These are phyloP conservation scores for Chrysanthemum lavandulifolium DNA, from an alignment of 129 eudicot species.

Conservation along the genomic window DNA sequence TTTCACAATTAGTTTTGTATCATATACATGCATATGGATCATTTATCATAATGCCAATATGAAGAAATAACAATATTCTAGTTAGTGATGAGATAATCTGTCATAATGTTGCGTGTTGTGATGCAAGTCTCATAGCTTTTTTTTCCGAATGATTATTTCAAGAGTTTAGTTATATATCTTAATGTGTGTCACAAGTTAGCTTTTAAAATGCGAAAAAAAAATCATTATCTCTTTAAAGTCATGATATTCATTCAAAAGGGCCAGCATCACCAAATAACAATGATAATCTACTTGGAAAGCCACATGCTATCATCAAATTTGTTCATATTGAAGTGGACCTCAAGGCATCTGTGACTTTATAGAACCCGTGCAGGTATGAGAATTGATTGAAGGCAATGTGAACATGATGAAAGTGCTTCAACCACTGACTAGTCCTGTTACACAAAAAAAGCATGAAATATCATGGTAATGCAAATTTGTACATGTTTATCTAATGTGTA, in stretches of 20 bases:
- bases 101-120: neutral
- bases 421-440: conserved; percentile 18
- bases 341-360: conserved; percentile 35
- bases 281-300: conserved; percentile 29
- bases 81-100: neutral
- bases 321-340: conserved; percentile 35
- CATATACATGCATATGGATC: neutral
- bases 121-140: neutral
- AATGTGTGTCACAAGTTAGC: conserved; percentile 15
- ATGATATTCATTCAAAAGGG: conserved; percentile 15
- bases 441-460: conserved; percentile 7
- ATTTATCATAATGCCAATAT: neutral
- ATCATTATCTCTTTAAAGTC: conserved; percentile 2
- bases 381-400: conserved; percentile 24
- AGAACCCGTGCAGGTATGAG: conserved; percentile 23
- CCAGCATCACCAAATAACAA: conserved; percentile 23
- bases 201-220: conserved; percentile 16
- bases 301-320: conserved; percentile 36
- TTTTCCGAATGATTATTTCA: neutral
- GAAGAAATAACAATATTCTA: conserved; percentile 2
- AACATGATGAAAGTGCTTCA: conserved; percentile 22
- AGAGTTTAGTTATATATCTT: neutral
- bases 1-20: neutral
- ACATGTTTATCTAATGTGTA: conserved; percentile 11
- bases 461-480: conserved; percentile 9